These are phyloP conservation scores for Diaporthe citrichinensis DNA, from an alignment of 2,329 filamentous ascomycete genomes.

Conservation along the genomic window DNA sequence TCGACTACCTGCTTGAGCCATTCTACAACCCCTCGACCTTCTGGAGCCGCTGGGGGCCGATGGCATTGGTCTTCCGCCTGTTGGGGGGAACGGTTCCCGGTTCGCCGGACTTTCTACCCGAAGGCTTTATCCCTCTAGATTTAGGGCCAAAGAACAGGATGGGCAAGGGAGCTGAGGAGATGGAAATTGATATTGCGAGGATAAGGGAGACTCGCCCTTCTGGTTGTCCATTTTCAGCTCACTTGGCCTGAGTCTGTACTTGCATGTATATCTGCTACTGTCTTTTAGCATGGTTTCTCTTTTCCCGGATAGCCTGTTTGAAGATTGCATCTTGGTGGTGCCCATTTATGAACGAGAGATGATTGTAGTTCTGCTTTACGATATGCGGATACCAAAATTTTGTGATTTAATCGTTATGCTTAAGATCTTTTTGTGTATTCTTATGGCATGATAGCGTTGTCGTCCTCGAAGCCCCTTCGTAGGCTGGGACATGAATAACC, in stretches of 20 bases:
- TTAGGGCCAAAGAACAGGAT: neutral
- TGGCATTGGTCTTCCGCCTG: conserved; percentile 62
- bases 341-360: too few relatives aligned
- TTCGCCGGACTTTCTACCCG: neutral
- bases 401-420: neutral
- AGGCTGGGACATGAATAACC: neutral
- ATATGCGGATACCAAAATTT: neutral
- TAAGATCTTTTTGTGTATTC: too few relatives aligned
- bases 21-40: conserved; percentile 74
- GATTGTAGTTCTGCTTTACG: neutral
- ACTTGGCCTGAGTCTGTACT: neutral
- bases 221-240: conserved; percentile 9
- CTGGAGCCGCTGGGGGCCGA: conserved; percentile 74
- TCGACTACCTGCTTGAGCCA: conserved; percentile 72
- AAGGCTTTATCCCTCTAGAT: neutral
- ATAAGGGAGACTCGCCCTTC: conserved; percentile 3
- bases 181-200: conserved; percentile 6
- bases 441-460: neutral
- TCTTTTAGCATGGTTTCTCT: too few relatives aligned
- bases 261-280: neutral
- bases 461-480: neutral
- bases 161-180: conserved; percentile 6
- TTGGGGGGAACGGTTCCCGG: conserved; percentile 63
- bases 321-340: too few relatives aligned
- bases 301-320: too few relatives aligned